A percentile compares a stretch with the other conserved stretches of the same genome.
Conservation (phyloP, 371 early-diverging fungal genomes). For the Mortierella polycephala region DNA sequence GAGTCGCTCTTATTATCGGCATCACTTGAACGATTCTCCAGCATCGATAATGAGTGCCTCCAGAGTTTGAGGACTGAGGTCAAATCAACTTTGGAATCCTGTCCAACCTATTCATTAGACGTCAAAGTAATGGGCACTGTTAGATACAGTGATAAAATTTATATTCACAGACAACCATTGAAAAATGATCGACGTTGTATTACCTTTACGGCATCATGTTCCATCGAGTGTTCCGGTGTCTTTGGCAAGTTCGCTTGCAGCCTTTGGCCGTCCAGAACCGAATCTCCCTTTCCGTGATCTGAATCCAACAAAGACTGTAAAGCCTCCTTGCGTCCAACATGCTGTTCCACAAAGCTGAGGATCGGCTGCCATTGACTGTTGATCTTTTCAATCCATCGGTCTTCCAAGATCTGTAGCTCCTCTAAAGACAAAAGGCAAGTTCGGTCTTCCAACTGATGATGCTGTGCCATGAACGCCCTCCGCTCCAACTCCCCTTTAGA, state of each 20-base stretch:
- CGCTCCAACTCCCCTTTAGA: constrained; percentile 19
- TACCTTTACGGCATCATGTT: constrained; percentile 6
- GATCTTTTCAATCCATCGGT: constrained; percentile 28
- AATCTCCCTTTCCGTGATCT: constrained; percentile 7
- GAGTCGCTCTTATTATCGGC: not conserved
- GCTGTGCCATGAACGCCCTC: constrained; percentile 10
- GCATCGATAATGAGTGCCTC: constrained; percentile 17
- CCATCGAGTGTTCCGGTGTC: constrained; percentile 7
- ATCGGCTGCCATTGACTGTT: constrained; percentile 31
- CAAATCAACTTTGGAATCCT: constrained; percentile 9
- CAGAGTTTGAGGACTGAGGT: constrained; percentile 16
- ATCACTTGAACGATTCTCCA: not conserved
- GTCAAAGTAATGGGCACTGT: not conserved
- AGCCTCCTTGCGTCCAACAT: constrained; percentile 19
- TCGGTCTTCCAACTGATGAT: constrained; percentile 10
- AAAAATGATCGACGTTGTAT: not conserved
- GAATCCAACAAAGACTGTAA: constrained; percentile 18
- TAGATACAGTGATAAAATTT: not conserved
- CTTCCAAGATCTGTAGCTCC: constrained; percentile 23
- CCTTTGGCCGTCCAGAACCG: constrained; percentile 2
- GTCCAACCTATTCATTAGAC: not conserved
- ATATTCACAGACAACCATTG: not conserved
- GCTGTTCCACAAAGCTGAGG: constrained; percentile 21
- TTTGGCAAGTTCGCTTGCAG: constrained; percentile 3
- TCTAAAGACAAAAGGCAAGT: constrained; percentile 2